Evolutionary conservation across 148 eudicot genomes (phyloP).

Genomic region (Camellia lanceoleosa): DNA sequence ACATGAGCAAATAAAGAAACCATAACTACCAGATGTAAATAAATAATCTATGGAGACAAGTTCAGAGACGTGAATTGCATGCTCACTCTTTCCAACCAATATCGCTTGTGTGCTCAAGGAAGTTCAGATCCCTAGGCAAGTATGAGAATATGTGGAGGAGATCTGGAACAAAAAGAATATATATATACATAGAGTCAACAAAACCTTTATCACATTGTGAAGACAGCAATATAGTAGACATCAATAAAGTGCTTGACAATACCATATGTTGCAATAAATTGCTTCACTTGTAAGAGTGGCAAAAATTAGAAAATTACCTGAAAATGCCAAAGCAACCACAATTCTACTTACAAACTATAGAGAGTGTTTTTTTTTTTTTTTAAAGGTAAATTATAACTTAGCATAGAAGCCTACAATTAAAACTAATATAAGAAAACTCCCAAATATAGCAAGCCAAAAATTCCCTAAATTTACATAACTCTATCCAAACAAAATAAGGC

Average conservation of each 20-base stretch:
- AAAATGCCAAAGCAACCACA: background rate
- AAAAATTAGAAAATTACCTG: background rate
- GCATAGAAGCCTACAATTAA: background rate
- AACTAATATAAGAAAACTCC: background rate
- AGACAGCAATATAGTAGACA: background rate
- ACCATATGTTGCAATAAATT: background rate
- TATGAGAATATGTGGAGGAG: slow-evolving; percentile 91
- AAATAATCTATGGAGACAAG: slow-evolving; percentile 13
- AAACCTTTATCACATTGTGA: background rate
- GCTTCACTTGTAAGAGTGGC: background rate
- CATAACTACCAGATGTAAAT: background rate
- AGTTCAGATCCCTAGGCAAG: slow-evolving; percentile 91
- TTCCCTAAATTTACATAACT: background rate
- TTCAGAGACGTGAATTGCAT: slow-evolving; percentile 11
- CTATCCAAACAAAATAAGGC: background rate
- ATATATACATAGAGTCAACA: background rate
- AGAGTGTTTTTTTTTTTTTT: background rate
- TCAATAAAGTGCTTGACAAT: background rate
- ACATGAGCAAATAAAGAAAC: background rate
- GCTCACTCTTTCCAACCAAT: slow-evolving; percentile 97
- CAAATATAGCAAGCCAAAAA: background rate
- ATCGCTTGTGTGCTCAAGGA: slow-evolving; percentile 86
- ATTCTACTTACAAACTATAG: background rate
- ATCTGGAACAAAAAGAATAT: slow-evolving; percentile 46
- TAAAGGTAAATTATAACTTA: background rate